phyloP scores from a whole-genome alignment of 2,329 filamentous ascomycete species.

The Fusarium caatingaense region DNA sequence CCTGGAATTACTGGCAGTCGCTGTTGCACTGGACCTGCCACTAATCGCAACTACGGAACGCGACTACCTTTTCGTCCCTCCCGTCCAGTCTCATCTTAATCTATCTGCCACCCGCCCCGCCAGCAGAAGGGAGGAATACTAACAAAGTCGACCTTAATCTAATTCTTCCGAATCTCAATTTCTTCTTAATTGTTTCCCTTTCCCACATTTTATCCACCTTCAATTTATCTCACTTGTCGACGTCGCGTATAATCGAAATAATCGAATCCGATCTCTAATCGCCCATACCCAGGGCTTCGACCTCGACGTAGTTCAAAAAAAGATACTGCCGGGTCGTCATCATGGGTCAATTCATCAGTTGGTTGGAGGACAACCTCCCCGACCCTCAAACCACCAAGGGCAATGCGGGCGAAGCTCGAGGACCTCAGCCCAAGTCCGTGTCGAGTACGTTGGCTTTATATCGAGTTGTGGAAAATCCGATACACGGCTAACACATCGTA shows the following conservation, averaged over 20 bases:
- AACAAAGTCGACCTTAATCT: not conserved
- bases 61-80: constrained; percentile 12
- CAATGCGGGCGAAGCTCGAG: constrained; percentile 43
- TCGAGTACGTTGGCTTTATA: constrained; percentile 45
- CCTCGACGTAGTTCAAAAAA: constrained; percentile 6
- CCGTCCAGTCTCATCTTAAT: constrained; percentile 32
- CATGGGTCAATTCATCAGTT: constrained; percentile 55
- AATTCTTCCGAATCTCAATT: constrained; percentile 5
- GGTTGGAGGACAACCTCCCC: constrained; percentile 51
- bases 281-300: constrained; percentile 11
- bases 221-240: not conserved
- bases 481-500: constrained; percentile 27
- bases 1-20: too few relatives aligned
- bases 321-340: constrained; percentile 36
- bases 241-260: constrained; percentile 6
- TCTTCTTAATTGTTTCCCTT: constrained; percentile 21
- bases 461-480: not conserved
- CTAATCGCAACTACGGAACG: constrained; percentile 20
- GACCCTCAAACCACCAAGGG: constrained; percentile 21
- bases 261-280: constrained; percentile 1
- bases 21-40: not conserved
- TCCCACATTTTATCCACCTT: not conserved
- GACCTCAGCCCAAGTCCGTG: constrained; percentile 48
- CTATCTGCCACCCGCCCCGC: constrained; percentile 35
- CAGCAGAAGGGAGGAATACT: constrained; percentile 11